Percentiles rank a stretch among this genome's conserved stretches.
Evolutionary conservation across 225 moss, liverwort and hornwort species (phyloP).

Genomic region (Sphagnum contortum): DNA sequence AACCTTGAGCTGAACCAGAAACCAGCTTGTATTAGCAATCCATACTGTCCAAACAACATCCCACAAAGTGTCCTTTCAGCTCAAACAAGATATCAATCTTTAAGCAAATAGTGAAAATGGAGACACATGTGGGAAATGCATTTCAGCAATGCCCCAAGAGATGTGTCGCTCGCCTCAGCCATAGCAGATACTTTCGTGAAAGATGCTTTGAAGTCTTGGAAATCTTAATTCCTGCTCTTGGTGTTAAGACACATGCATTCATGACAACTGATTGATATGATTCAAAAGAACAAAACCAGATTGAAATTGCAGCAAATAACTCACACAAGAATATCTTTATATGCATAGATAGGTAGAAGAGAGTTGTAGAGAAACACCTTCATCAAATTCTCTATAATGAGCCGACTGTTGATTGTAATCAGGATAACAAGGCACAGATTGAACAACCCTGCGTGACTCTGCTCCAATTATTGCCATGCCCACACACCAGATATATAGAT

Average conservation of each 20-base stretch:
- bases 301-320: background rate
- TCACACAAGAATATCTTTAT: no score
- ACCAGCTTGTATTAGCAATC: conserved; percentile 66
- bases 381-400: conserved; percentile 90
- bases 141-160: background rate
- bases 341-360: background rate
- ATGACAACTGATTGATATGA: background rate
- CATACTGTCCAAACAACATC: conserved; percentile 55
- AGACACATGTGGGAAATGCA: no score
- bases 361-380: conserved; percentile 38
- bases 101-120: no score
- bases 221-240: background rate
- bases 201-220: background rate
- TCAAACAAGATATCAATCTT: no score
- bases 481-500: conserved; percentile 11
- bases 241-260: background rate
- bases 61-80: no score
- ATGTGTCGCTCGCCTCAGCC: background rate
- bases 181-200: background rate
- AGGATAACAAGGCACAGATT: conserved; percentile 81
- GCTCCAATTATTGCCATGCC: conserved; percentile 23
- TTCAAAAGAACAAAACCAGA: background rate
- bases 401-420: conserved; percentile 68
- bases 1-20: conserved; percentile 96
- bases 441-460: conserved; percentile 95